These are phyloP conservation scores for Coccomyxa subellipsoidea DNA, from an alignment of 163 green algal species.

Conservation along the genomic window DNA sequence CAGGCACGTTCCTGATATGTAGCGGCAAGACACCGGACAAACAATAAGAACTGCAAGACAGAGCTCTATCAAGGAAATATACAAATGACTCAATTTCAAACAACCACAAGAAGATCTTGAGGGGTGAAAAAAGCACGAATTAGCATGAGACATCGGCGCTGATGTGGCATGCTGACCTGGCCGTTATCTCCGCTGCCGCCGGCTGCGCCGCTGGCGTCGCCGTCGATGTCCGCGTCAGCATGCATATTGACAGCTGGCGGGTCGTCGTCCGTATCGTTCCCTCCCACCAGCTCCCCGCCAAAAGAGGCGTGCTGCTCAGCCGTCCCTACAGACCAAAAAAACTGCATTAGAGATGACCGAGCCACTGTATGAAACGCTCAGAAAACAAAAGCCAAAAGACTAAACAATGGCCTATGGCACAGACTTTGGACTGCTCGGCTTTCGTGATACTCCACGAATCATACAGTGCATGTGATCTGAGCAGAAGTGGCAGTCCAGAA, in stretches of 20 bases:
- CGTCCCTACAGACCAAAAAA: background rate
- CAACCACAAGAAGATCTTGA: too few species aligned
- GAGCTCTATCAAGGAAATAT: background rate
- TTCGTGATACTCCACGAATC: background rate
- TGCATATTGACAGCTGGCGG: background rate
- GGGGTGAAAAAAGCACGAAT: background rate
- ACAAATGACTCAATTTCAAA: background rate
- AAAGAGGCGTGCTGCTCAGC: background rate
- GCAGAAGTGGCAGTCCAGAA: too few species aligned
- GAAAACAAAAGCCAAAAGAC: background rate
- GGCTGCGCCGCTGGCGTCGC: background rate
- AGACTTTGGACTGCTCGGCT: background rate
- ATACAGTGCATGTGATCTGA: background rate
- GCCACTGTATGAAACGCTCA: background rate
- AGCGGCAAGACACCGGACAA: background rate
- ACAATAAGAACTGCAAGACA: background rate
- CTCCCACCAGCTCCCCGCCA: constrained; percentile 6
- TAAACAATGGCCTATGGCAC: background rate
- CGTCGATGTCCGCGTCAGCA: background rate
- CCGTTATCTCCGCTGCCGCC: background rate
- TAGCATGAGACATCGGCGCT: too few species aligned
- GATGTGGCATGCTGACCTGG: background rate
- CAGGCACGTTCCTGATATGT: background rate
- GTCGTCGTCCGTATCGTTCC: constrained; percentile 5
- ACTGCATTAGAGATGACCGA: too few species aligned